These are phyloP conservation scores for Mycena albidolilacea DNA, from an alignment of 768 basidiomycete species.

Conservation along the genomic window DNA sequence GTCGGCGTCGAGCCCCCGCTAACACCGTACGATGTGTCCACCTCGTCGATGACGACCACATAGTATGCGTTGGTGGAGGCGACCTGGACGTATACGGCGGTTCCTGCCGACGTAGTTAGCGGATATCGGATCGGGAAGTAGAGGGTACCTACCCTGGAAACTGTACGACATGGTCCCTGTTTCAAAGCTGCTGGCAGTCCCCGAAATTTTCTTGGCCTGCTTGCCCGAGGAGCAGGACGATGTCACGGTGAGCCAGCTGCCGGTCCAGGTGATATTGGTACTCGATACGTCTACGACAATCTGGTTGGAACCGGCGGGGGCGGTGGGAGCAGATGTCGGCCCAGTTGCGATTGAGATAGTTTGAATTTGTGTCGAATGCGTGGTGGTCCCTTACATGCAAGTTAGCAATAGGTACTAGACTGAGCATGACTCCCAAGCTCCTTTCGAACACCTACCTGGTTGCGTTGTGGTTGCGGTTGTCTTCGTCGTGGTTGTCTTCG, in stretches of 20 bases:
- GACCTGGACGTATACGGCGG: conserved; percentile 10
- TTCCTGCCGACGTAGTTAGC: not conserved
- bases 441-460: conserved; percentile 3
- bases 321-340: conserved; percentile 15
- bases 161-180: conserved; percentile 1
- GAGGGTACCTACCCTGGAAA: conserved; percentile 6
- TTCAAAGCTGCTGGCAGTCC: not conserved
- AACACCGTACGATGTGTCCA: conserved; percentile 1
- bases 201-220: not conserved
- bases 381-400: conserved; percentile 2
- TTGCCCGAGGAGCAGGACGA: conserved; percentile 7
- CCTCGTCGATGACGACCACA: not conserved
- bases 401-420: conserved; percentile 3
- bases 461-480: not conserved
- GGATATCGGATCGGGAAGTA: conserved; percentile 4
- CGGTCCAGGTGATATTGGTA: conserved; percentile 9
- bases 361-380: not conserved
- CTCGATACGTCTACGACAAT: conserved; percentile 2
- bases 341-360: not conserved
- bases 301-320: conserved; percentile 1
- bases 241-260: conserved; percentile 8
- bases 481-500: not conserved
- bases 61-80: conserved; percentile 9
- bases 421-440: conserved; percentile 1
- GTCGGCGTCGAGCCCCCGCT: conserved; percentile 1